phyloP scores from a whole-genome alignment of 1,284 basidiomycete genomes.

The Microbotryomycetes sp. region DNA sequence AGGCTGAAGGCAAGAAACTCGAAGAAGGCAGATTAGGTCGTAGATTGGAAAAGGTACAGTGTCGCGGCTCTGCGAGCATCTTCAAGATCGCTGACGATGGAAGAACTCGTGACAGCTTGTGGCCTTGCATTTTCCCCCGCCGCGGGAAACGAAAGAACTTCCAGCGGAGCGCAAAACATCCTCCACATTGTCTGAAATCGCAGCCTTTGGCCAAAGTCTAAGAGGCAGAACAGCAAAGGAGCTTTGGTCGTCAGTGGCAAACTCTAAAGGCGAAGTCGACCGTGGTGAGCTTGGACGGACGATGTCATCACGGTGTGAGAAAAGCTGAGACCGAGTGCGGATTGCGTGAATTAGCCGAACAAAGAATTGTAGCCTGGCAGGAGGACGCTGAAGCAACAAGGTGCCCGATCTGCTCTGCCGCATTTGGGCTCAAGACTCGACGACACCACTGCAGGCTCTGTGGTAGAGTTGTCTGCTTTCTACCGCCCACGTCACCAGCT shows the following conservation, averaged over 20 bases:
- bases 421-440: slow-evolving; percentile 82
- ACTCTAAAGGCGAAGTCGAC: slow-evolving; percentile 17
- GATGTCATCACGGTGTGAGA: too few relatives aligned
- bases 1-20: slow-evolving; percentile 13
- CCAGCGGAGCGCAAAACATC: too few relatives aligned
- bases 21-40: slow-evolving; percentile 26
- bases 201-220: slow-evolving; percentile 1
- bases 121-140: slow-evolving; percentile 23
- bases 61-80: not conserved
- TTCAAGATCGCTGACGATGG: not conserved
- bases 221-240: slow-evolving; percentile 16
- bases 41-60: slow-evolving; percentile 28
- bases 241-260: slow-evolving; percentile 11
- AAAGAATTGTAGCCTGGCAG: slow-evolving; percentile 92
- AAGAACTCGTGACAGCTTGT: slow-evolving; percentile 14
- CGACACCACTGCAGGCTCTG: slow-evolving; percentile 97
- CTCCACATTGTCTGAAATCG: not conserved
- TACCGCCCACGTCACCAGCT: slow-evolving; percentile 56
- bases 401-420: slow-evolving; percentile 74
- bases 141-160: not conserved
- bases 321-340: too few relatives aligned
- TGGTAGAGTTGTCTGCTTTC: slow-evolving; percentile 83
- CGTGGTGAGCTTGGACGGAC: slow-evolving; percentile 19
- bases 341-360: too few relatives aligned
- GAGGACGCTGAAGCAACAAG: slow-evolving; percentile 65